Conservation (phyloP, 805 yeast genomes). For the Kodamaea jinghongensis region DNA sequence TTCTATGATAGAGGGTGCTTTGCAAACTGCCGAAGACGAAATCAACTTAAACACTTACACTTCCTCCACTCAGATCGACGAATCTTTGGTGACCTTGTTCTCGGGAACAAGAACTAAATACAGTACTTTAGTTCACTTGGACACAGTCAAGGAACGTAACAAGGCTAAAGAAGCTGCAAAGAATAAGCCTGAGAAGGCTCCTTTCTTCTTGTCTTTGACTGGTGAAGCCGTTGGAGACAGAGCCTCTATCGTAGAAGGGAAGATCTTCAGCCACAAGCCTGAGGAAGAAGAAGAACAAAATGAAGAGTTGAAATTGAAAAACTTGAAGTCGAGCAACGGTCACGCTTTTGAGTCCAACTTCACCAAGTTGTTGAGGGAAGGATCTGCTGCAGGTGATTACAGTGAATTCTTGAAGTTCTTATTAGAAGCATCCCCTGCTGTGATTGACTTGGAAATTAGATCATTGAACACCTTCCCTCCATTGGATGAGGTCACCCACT, state of each 20-base stretch:
- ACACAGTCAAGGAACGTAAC: slow-evolving; percentile 78
- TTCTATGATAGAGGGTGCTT: slow-evolving; percentile 73
- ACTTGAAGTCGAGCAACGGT: slow-evolving; percentile 28
- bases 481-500: slow-evolving; percentile 58
- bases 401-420: slow-evolving; percentile 53
- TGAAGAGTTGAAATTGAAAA: slow-evolving; percentile 26
- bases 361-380: slow-evolving; percentile 61
- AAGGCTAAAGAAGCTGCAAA: slow-evolving; percentile 88
- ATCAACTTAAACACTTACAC: slow-evolving; percentile 39
- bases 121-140: slow-evolving; percentile 75
- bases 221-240: slow-evolving; percentile 72
- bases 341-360: slow-evolving; percentile 70
- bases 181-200: slow-evolving; percentile 67
- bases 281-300: slow-evolving; percentile 12
- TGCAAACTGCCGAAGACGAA: slow-evolving; percentile 42
- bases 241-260: slow-evolving; percentile 50
- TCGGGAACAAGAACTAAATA: slow-evolving; percentile 74
- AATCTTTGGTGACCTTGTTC: slow-evolving; percentile 68
- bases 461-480: slow-evolving; percentile 70
- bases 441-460: slow-evolving; percentile 82
- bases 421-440: slow-evolving; percentile 65
- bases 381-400: slow-evolving; percentile 40
- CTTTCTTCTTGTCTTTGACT: slow-evolving; percentile 71
- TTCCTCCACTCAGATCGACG: slow-evolving; percentile 61
- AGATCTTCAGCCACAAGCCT: slow-evolving; percentile 8